Base-by-base conservation (phyloP, 192 early-diverging fungal genomes). In the Backusella circina region DNA sequence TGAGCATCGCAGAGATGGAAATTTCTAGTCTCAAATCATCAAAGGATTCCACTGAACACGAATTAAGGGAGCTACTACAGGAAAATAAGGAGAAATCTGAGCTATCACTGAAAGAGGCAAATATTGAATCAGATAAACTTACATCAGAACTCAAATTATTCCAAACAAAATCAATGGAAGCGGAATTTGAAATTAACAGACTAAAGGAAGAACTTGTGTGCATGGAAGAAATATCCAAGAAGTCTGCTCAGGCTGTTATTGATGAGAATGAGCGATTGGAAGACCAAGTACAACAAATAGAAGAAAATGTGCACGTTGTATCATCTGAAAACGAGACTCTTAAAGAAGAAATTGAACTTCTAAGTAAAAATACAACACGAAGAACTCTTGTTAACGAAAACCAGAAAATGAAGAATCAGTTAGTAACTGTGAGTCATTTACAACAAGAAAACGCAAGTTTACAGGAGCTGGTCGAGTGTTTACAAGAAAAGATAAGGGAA, bases 71-170 rank as follows among this genome's bases (percentile, higher is more conserved):
- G 23, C 23, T 28, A 28, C 13, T 61, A 61, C 54, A 61, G 9
- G 54, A 61, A 61, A 61, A 61, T 61, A 61, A 61, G 54, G 54
- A 61, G 54, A 61, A 28, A 61, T 61, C n/a, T 61, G 54, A 61
- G 26, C 54, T 61, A 28, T 61, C 54, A 23, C 54, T 61, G 10
- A 61, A 61, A 61, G 54, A 61, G 54, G 54, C 54, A 61, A 61
- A 61, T 61, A 61, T 61, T 61, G 54, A 61, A 61, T 61, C 54
- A 61, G 54, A 61, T 61, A 61, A 61, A 61, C 54, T 61, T 61
- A 61, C 54, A 61, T 61, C 54, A 26, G 23, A 61, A 61, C 54
- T 61, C 54, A 61, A 61, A 26, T 61, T 28, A 61, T 61, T 26
- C 54, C 21, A 61, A 61, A 28, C 23, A 2, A 61, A 23, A 12